phyloP scores from a whole-genome alignment of 768 basidiomycete genomes.

The Nidularia pulvinata region DNA sequence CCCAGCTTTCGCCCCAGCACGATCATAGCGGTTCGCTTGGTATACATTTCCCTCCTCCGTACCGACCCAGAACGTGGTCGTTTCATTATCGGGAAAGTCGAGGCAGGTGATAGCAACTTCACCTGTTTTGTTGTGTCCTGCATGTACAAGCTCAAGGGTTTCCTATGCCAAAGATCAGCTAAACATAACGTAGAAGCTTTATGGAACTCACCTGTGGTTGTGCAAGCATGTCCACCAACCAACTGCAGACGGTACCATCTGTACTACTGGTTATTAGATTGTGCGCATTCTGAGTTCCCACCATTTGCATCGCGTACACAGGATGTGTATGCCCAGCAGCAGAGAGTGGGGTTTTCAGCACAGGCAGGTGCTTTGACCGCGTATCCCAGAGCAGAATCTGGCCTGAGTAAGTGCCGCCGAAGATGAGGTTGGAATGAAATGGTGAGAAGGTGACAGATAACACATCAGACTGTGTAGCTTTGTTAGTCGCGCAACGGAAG shows the following conservation, averaged over 20 bases:
- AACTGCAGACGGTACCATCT: slow-evolving; percentile 96
- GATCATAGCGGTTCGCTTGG: slow-evolving; percentile 95
- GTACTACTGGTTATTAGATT: slow-evolving; percentile 97
- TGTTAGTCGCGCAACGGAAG: slow-evolving; percentile 6
- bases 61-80: slow-evolving; percentile 96
- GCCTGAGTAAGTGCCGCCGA: slow-evolving; percentile 99
- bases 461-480: slow-evolving; percentile 80
- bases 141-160: slow-evolving; percentile 87
- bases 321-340: slow-evolving; percentile 98
- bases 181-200: not conserved
- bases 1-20: slow-evolving; percentile 96
- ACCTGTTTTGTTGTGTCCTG: slow-evolving; percentile 94
- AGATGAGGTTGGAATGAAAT: slow-evolving; percentile 95
- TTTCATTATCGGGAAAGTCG: slow-evolving; percentile 96
- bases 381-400: slow-evolving; percentile 99
- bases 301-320: slow-evolving; percentile 98
- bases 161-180: slow-evolving; percentile 54
- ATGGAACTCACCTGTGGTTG: slow-evolving; percentile 78
- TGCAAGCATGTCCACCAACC: slow-evolving; percentile 98
- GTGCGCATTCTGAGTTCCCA: slow-evolving; percentile 98
- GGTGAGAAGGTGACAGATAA: slow-evolving; percentile 97
- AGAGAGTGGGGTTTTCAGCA: slow-evolving; percentile 94
- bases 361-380: slow-evolving; percentile 93
- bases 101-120: slow-evolving; percentile 95
- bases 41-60: slow-evolving; percentile 99